Base-by-base conservation (phyloP, 2,329 filamentous ascomycete genomes). In the Paracorniculantispora psalliotae region DNA sequence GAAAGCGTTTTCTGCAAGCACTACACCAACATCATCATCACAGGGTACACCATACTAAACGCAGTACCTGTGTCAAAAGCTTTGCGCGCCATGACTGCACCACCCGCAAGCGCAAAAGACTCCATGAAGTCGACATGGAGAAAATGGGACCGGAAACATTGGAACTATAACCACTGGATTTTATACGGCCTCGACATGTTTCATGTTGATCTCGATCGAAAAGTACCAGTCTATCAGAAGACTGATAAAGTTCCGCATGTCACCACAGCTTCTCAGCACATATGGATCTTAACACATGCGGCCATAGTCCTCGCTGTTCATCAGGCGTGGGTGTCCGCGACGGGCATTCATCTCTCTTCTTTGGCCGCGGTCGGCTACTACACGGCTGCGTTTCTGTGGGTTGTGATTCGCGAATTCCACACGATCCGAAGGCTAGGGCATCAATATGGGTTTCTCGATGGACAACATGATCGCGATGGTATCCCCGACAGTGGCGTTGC, bases 381-480 rank as follows among this genome's bases (percentile, higher is more conserved):
- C 62, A 71, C 64, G 4, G 21, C 69, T 1, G 66, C 67, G 3
- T 75, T 76, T 61, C 73, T 75, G 30, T 52, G 67, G 9, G 73
- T 72, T 30, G 71, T 70, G 6, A 70, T 76, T 48, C 72, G 71
- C 52, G 68, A 76, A 44, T 61, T 75, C 2, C 68, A 72, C 25
- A 66, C 68, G 3, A 67, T 77, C 13, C 70, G 74, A 8, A 65
- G 66, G 6, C 63, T 76, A 0, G 74, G 72, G 1, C 73, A 76
- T 37, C 54, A 57, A 0, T 67, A 71, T 28, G 75, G 75, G 7
- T 76, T 73, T 54, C 65, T 77, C 2, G 75, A 77, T 56, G 74
- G 75, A 4, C 73, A 76, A 35, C 74, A 76, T 59, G 68, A 68
- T 21, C 71, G 75, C 39, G 75, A 77, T 53, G 70, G 72, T 2